Base-by-base conservation (phyloP, 2,329 filamentous ascomycete genomes). In the Sporothrix euskadiensis region DNA sequence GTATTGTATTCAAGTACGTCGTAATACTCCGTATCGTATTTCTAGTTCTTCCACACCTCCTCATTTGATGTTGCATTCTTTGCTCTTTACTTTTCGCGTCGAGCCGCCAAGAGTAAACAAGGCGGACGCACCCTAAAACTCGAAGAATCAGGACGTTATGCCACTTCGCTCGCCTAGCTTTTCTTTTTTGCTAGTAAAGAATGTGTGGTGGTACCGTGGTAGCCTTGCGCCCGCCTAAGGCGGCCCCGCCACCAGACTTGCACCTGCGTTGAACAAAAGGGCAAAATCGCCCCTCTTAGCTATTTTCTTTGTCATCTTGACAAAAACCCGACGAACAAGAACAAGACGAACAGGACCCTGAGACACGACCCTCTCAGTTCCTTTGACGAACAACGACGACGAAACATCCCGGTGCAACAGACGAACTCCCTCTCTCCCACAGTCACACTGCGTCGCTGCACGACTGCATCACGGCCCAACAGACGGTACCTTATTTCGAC, bases 391-490 rank as follows among this genome's bases (percentile, higher is more conserved):
- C 52, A 9, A 56, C 22, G 10, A 65, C 61, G 61, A 47, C 41
- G 22, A 44, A 26, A 47, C n/a, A 66, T 9, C 39, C 61, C 39
- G 22, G 47, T 39, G 61, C 16, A 19, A 61, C 44, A 16, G 10
- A 19, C 44, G 14, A 49, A 56, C 22, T 7, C 6, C 19, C 61
- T 35, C 35, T 35, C 35, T 22, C 44, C 22, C 16, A 22, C 22
- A 30, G 39, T 66, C 9, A 68, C 30, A 49, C 65, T 49, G 44
- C 44, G 19, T 52, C 30, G 32, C 65, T 49, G 35, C 4, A 35
- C 35, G 35, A 8, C 35, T 35, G 44, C 65, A 35, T 68, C 44
- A 52, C 65, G n/a, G 65, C 65, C 44, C 65, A 35, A 68, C 65
- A 32, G 16, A 52, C 44, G 14, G 26, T 30, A 32, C 41, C 41